Evolutionary conservation across 495 filamentous ascomycete species (phyloP).

Genomic region (Penicillium robsamsonii): DNA sequence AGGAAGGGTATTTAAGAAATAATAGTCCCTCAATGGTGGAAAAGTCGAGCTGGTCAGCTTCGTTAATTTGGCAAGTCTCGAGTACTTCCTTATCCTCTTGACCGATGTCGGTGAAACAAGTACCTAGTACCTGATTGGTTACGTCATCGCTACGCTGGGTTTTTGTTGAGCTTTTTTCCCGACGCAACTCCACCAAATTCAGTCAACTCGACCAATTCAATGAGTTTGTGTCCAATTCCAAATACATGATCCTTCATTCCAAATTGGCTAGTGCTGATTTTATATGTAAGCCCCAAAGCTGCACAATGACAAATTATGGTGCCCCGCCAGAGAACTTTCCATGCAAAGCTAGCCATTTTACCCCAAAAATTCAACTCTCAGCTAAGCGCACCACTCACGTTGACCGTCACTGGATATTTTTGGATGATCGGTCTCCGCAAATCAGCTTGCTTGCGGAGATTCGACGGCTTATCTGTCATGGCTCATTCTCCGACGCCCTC

Average conservation of each 20-base stretch:
- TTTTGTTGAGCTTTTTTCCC: not conserved
- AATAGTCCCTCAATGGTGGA: not conserved
- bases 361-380: not conserved
- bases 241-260: not conserved
- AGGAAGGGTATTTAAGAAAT: slow-evolving; percentile 31
- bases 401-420: slow-evolving; percentile 6
- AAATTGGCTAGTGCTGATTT: slow-evolving; percentile 4
- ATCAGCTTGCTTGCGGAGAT: slow-evolving; percentile 11
- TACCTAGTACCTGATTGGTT: not conserved
- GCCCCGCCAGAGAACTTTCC: slow-evolving; percentile 6
- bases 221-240: not conserved
- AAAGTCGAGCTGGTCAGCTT: not conserved
- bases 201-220: not conserved
- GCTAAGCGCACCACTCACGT: slow-evolving; percentile 2
- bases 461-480: slow-evolving; percentile 1
- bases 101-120: not conserved
- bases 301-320: slow-evolving; percentile 15
- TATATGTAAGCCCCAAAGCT: not conserved
- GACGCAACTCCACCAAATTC: not conserved
- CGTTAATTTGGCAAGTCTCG: not conserved
- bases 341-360: not conserved
- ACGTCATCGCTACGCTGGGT: not conserved
- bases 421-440: slow-evolving; percentile 12
- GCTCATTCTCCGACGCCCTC: slow-evolving; percentile 2
- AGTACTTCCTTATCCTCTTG: not conserved